Evolutionary conservation across 1,139 yeast species (phyloP), one percentile per base, ranked within the genome.

Genomic region (Saccharomycopsis hybrid): DNA sequence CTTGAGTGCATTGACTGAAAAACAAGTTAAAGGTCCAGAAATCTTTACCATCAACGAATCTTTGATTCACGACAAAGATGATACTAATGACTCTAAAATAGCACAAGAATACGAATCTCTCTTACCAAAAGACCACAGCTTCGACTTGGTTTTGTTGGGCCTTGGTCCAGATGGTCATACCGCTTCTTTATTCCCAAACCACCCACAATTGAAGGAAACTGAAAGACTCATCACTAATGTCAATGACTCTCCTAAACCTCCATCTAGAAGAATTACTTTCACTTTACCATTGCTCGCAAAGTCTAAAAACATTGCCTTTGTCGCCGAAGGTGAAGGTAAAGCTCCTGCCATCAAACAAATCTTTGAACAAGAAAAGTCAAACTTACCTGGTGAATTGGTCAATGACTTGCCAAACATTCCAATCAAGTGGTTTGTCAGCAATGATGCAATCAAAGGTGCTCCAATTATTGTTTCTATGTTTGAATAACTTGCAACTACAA

Each of bases 81-180:
- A 33, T 24, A 9, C 40, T 4, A 58, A 58, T 28, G 97, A 89
- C 65, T 44, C 47, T 5, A 37, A 47, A 41, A 89, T 95, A 60
- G 97, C 97, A 4, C 96, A 90, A 63, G 78, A 74, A 54, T 92
- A 92, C 66, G 97, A 92, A 63, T 86, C 88, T 67, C 73, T 80
- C 28, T 73, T 92, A 53, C 86, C 92, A 56, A 78, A 77, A 61
- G 92, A 92, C 49, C 97, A 97, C 52, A 81, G 85, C 78, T 90
- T 92, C 70, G 98, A 92, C 65, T 70, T 92, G 55, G 76, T 92
- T 56, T 71, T 92, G 57, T 74, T 92, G 56, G 98, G 98, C 24
- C 90, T 97, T 72, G 98, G 98, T 0, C 98, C 98, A 3, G 98
- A 92, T 65, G 98, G 98, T 29, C 98, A 92, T 64, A 88, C 90